phyloP scores from a whole-genome alignment of 75 land plant genomes.

The Picea glauca region DNA sequence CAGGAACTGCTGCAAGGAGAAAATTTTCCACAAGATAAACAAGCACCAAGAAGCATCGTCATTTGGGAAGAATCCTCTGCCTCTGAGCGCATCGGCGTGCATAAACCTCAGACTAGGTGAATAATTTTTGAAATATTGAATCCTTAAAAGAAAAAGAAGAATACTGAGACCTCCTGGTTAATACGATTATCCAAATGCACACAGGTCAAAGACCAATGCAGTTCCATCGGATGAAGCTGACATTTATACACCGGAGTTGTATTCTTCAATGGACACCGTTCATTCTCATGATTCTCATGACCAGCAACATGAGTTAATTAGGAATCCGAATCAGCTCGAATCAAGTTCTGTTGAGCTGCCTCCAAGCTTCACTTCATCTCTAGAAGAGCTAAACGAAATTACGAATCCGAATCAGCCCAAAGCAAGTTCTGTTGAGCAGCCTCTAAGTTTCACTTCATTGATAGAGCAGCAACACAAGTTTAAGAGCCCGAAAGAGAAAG shows the following conservation, averaged over 20 bases:
- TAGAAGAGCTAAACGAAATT: no score
- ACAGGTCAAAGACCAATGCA: neutral
- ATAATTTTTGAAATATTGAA: neutral
- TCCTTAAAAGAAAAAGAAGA: neutral
- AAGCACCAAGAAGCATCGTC: neutral
- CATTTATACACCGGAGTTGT: neutral
- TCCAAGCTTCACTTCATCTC: no score
- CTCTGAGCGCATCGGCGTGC: neutral
- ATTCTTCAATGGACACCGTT: no score
- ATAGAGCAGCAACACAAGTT: no score
- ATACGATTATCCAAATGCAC: neutral
- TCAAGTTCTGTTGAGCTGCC: no score
- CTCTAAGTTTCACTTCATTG: no score
- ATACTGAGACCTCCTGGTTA: neutral
- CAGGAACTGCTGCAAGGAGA: neutral
- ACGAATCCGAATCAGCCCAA: no score
- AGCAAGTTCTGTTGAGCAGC: no score
- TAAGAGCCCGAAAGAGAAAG: no score
- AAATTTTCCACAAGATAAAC: neutral
- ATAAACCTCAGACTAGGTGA: neutral
- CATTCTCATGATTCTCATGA: no score
- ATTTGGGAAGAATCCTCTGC: slow-evolving; percentile 3
- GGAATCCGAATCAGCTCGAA: no score
- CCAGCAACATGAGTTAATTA: no score
- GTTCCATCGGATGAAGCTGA: neutral